These are phyloP conservation scores for Saturnispora ahearnii DNA, from an alignment of 805 yeast species.

Conservation along the genomic window DNA sequence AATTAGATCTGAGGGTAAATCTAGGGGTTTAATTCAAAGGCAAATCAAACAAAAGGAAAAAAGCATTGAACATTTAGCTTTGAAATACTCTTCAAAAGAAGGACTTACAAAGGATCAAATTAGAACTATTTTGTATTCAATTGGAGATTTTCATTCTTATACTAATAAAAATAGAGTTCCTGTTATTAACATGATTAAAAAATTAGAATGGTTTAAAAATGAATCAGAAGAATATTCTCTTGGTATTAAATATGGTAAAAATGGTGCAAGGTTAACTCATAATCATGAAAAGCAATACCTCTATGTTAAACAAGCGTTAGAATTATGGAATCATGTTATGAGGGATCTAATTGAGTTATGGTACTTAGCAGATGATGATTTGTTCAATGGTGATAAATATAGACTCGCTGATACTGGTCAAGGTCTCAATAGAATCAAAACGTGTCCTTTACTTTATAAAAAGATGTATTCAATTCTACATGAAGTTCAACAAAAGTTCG, in stretches of 20 bases:
- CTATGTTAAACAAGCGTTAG: constrained; percentile 66
- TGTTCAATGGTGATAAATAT: constrained; percentile 49
- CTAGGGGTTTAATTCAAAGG: constrained; percentile 44
- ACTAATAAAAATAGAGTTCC: constrained; percentile 62
- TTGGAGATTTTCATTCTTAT: constrained; percentile 72
- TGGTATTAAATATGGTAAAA: constrained; percentile 56
- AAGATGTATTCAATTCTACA: constrained; percentile 61
- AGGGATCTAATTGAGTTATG: constrained; percentile 69
- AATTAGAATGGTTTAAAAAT: constrained; percentile 39
- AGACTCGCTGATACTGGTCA: constrained; percentile 67
- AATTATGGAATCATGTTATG: constrained; percentile 70
- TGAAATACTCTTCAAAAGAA: constrained; percentile 35
- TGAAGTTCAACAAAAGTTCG: constrained; percentile 57
- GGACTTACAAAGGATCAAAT: constrained; percentile 49
- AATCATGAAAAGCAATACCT: constrained; percentile 64
- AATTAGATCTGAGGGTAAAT: constrained; percentile 49
- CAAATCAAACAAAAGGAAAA: constrained; percentile 58
- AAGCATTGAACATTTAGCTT: constrained; percentile 55
- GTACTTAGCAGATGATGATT: constrained; percentile 68
- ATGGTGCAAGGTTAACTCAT: constrained; percentile 67
- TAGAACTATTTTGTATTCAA: constrained; percentile 64
- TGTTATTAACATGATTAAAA: constrained; percentile 49
- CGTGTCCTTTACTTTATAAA: constrained; percentile 60
- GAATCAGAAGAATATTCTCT: constrained; percentile 34
- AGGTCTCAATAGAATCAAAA: constrained; percentile 67